Evolutionary conservation across 73 alveolate species (phyloP).

Genomic region (Tetrahymena borealis): DNA sequence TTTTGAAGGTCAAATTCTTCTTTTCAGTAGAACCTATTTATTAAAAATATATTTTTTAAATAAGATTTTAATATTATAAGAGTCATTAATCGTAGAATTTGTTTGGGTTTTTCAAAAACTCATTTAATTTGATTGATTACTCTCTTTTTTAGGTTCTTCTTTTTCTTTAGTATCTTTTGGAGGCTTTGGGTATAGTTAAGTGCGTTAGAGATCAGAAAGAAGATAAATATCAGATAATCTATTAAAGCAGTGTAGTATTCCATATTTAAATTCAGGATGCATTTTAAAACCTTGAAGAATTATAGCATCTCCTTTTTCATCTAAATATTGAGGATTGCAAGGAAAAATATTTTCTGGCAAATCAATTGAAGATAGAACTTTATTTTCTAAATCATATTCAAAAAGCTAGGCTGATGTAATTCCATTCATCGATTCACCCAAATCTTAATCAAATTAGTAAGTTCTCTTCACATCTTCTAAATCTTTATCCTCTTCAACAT

Average conservation of each 20-base stretch:
- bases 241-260: constrained; percentile 40
- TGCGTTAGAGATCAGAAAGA: neutral
- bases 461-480: constrained; percentile 5
- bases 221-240: constrained; percentile 10
- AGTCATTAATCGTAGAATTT: too few relatives aligned
- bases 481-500: constrained; percentile 30
- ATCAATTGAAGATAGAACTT: neutral
- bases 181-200: constrained; percentile 4
- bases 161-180: neutral
- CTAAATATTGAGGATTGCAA: constrained; percentile 16
- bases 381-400: neutral
- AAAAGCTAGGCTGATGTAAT: neutral
- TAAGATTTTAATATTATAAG: neutral
- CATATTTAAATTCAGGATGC: constrained; percentile 28
- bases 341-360: constrained; percentile 6
- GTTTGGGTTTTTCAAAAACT: too few relatives aligned
- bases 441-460: neutral
- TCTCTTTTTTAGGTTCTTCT: neutral
- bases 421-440: constrained; percentile 40
- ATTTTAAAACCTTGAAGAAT: constrained; percentile 11
- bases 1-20: neutral
- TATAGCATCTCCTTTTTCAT: constrained; percentile 9
- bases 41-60: neutral
- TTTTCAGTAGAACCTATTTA: neutral
- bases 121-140: too few relatives aligned